Percentiles rank a stretch among this genome's conserved stretches.
These are phyloP conservation scores for Wickerhamiella qilinensis DNA, from an alignment of 805 yeast genomes.

Conservation along the genomic window DNA sequence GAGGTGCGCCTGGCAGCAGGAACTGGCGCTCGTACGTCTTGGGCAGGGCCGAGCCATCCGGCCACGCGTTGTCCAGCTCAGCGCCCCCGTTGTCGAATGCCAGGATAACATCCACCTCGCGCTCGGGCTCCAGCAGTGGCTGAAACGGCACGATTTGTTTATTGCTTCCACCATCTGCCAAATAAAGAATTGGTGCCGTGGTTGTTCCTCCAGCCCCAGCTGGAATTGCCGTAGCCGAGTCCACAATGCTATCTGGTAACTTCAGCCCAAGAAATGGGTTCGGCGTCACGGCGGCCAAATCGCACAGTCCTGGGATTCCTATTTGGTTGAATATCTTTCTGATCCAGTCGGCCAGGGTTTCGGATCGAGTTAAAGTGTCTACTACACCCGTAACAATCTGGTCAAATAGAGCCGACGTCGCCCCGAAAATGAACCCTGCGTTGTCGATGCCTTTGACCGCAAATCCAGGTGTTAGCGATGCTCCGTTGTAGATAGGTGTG, in stretches of 20 bases:
- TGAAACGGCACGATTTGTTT: constrained; percentile 44
- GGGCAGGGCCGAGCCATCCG: constrained; percentile 43
- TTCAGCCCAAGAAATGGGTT: constrained; percentile 37
- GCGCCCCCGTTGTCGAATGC: constrained; percentile 62
- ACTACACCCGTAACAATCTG: constrained; percentile 30
- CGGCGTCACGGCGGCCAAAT: constrained; percentile 50
- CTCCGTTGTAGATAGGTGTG: constrained; percentile 2
- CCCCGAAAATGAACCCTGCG: constrained; percentile 54
- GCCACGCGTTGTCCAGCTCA: constrained; percentile 32
- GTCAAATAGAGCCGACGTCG: constrained; percentile 32
- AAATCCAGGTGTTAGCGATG: neutral
- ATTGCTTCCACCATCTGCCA: constrained; percentile 66
- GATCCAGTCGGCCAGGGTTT: constrained; percentile 1
- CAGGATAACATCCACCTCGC: constrained; percentile 46
- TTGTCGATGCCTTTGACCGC: constrained; percentile 48
- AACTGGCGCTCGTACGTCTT: constrained; percentile 46
- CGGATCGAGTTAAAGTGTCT: neutral
- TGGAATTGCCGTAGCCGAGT: neutral
- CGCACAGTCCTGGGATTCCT: constrained; percentile 17
- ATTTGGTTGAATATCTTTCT: neutral
- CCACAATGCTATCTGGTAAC: neutral
- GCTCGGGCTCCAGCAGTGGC: constrained; percentile 43
- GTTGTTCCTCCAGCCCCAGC: constrained; percentile 5
- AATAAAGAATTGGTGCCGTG: constrained; percentile 15
- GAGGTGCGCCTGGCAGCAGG: constrained; percentile 36